Percentiles rank a stretch among this genome's conserved stretches.
These are phyloP conservation scores for Beauveria caledonica DNA, from an alignment of 2,329 filamentous ascomycete genomes.

Conservation along the genomic window DNA sequence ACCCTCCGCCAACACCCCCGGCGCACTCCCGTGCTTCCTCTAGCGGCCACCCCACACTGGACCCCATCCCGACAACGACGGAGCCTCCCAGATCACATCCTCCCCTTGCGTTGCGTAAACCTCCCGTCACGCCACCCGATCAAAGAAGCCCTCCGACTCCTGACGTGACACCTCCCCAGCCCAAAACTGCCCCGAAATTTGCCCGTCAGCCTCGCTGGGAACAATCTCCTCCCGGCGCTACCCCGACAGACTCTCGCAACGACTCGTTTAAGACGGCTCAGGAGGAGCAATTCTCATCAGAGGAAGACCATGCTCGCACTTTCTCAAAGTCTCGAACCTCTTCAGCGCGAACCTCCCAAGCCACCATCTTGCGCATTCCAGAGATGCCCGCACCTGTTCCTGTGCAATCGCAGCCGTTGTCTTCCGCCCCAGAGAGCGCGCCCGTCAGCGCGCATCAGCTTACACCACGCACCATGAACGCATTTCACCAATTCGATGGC, in stretches of 20 bases:
- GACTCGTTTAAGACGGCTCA: slow-evolving; percentile 66
- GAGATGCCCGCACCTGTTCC: slow-evolving; percentile 26
- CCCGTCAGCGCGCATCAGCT: slow-evolving; percentile 12
- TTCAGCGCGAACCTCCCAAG: slow-evolving; percentile 36
- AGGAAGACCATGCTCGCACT: slow-evolving; percentile 43
- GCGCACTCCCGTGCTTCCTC: slow-evolving; percentile 52
- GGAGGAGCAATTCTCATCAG: slow-evolving; percentile 56
- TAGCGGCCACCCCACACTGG: slow-evolving; percentile 36
- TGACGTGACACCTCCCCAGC: slow-evolving; percentile 63
- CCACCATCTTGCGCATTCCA: slow-evolving; percentile 33
- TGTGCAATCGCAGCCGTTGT: slow-evolving; percentile 33
- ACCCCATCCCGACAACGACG: slow-evolving; percentile 35
- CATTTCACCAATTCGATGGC: slow-evolving; percentile 50
- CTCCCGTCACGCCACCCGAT: slow-evolving; percentile 54
- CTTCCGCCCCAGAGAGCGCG: slow-evolving; percentile 29
- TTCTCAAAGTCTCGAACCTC: slow-evolving; percentile 31
- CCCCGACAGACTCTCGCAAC: slow-evolving; percentile 51
- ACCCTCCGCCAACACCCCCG: slow-evolving; percentile 55
- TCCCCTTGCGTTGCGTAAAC: slow-evolving; percentile 26
- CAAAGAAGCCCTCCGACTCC: slow-evolving; percentile 65
- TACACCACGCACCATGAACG: slow-evolving; percentile 36
- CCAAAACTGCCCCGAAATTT: slow-evolving; percentile 33
- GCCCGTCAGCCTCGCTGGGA: slow-evolving; percentile 40
- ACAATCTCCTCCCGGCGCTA: slow-evolving; percentile 43
- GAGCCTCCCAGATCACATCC: slow-evolving; percentile 30